phyloP scores from a whole-genome alignment of 2,329 filamentous ascomycete genomes.

The Talaromyces marneffei region DNA sequence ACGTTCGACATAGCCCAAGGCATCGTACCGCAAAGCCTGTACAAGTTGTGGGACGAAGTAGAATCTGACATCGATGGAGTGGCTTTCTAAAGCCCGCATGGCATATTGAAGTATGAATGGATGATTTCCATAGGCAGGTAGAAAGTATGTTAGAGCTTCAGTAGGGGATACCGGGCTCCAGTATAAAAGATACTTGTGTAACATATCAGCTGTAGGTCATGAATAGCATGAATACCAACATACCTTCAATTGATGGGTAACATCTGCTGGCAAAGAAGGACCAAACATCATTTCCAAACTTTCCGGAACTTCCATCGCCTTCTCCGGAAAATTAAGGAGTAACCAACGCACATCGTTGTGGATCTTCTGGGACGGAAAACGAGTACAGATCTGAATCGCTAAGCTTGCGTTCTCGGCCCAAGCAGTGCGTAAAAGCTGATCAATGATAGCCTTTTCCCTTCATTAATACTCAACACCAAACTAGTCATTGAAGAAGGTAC shows the following conservation, averaged over 20 bases:
- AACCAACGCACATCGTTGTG: constrained; percentile 71
- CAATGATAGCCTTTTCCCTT: constrained; percentile 44
- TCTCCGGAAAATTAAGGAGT: constrained; percentile 76
- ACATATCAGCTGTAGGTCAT: constrained; percentile 23
- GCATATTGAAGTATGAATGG: constrained; percentile 94
- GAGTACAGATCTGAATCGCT: constrained; percentile 74
- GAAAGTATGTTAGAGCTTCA: constrained; percentile 86
- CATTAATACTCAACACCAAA: background rate
- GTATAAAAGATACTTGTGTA: constrained; percentile 74
- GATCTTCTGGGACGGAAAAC: constrained; percentile 71
- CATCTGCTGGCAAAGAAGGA: constrained; percentile 66
- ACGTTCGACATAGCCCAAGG: constrained; percentile 85
- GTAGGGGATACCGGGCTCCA: constrained; percentile 92
- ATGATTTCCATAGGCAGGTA: constrained; percentile 85
- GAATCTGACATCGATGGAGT: constrained; percentile 95
- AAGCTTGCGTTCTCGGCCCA: constrained; percentile 82
- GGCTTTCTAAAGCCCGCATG: constrained; percentile 87
- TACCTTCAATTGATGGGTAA: constrained; percentile 83
- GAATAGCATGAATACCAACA: constrained; percentile 39
- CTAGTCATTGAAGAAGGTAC: constrained; percentile 7
- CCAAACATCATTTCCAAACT: constrained; percentile 79
- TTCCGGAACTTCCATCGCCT: constrained; percentile 72
- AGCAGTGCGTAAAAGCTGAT: constrained; percentile 68
- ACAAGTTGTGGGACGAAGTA: constrained; percentile 99
- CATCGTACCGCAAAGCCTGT: constrained; percentile 87